Evolutionary conservation across 257 asterid species (phyloP).

Genomic region (Solanum paucissectum): DNA sequence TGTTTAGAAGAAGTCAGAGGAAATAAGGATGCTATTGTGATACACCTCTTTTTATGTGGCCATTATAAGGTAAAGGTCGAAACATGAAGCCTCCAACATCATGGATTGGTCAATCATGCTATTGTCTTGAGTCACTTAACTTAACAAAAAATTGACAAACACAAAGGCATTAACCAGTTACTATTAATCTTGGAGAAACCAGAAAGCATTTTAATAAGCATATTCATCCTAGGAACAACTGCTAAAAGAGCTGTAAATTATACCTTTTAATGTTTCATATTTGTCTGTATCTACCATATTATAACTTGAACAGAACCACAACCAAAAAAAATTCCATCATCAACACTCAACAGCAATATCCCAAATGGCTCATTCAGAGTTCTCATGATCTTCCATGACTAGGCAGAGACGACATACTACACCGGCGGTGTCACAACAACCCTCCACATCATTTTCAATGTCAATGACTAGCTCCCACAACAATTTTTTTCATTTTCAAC

Average conservation of each 20-base stretch:
- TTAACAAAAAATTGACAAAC: background rate
- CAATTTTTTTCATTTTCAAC: too few relatives aligned
- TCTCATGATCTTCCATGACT: background rate
- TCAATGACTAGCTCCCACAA: slow-evolving; percentile 30
- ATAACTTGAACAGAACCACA: background rate
- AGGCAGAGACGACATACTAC: slow-evolving; percentile 31
- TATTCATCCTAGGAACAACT: background rate
- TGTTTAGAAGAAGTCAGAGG: too few relatives aligned
- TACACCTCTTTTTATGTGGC: too few relatives aligned
- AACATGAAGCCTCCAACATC: too few relatives aligned
- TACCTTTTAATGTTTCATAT: background rate
- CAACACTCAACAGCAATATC: background rate
- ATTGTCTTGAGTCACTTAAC: background rate
- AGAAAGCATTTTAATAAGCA: background rate
- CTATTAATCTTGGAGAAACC: background rate
- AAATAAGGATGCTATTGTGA: too few relatives aligned
- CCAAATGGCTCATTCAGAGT: background rate
- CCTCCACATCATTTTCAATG: slow-evolving; percentile 34
- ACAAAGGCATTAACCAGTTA: background rate
- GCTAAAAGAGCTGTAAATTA: background rate
- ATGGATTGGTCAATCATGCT: background rate
- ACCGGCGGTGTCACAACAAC: slow-evolving; percentile 23
- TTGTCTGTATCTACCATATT: background rate
- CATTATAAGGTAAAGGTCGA: too few relatives aligned
- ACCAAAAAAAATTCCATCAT: background rate